Base-by-base conservation (phyloP, 495 filamentous ascomycete genomes). In the Neurospora pannonica region DNA sequence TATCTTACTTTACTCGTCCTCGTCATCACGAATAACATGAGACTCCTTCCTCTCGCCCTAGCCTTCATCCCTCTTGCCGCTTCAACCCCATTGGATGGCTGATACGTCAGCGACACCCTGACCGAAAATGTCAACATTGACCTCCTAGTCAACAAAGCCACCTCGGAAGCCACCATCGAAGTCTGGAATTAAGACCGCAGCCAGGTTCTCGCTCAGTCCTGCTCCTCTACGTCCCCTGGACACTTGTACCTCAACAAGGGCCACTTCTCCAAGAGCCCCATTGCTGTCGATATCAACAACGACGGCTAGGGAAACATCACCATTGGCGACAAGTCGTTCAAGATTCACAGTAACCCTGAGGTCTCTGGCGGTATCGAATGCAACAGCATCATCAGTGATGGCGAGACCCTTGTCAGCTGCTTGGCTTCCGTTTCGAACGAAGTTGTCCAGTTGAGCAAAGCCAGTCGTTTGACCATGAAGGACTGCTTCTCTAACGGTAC, bases 81-180 rank as follows among this genome's bases (percentile, higher is more conserved):
- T 9, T 38, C 38, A 38, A 10, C 38, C 38, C 38, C 38, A 0
- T 10, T 38, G 9, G 38, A 9, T 38, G 38, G 38, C 38, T 8
- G 38, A 38, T 11, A 38, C 38, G 38, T 38, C 38, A 38, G 2
- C 38, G 9, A 38, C 38, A 38, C 8, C 38, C 38, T 38, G 38
- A 38, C 38, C 38, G 38, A 38, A 11, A 38, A 9, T 9, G 38
- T 38, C 38, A 38, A 38, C 9, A 38, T 74, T 10, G 36, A 31
- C 24, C 36, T 70, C 34, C 73, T 71, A n/a, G 40, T 74, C 69
- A 71, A 28, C 69, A 74, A 60, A 36, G 24, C 31, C 31, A 71
- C 73, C 13, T 60, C 62, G 7, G 69, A 74, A 17, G 67, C 73
- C 42, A 42, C 73, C n/a, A 62, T 74, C 40, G 69, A 62, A 2